phyloP scores from a whole-genome alignment of 257 asterid species.

The Paraleonurus japonicus region DNA sequence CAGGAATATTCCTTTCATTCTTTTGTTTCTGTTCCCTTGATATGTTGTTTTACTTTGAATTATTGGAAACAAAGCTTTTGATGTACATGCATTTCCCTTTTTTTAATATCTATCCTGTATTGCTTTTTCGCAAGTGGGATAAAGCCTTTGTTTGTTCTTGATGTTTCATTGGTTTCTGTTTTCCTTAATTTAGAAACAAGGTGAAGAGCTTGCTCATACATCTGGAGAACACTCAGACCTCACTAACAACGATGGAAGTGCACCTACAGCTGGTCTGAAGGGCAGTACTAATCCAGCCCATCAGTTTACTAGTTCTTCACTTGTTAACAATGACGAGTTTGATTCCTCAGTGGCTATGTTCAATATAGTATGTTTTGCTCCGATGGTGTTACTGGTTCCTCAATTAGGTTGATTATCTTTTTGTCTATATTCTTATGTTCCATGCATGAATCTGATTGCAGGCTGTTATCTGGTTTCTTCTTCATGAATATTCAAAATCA shows the following conservation, averaged over 20 bases:
- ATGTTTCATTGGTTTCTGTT: neutral
- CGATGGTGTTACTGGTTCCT: slow-evolving; percentile 16
- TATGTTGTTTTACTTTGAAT: slow-evolving; percentile 8
- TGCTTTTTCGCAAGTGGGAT: neutral
- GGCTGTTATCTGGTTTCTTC: slow-evolving; percentile 93
- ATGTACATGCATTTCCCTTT: slow-evolving; percentile 5
- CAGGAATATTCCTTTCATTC: neutral
- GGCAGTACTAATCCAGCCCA: slow-evolving; percentile 36
- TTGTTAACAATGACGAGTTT: slow-evolving; percentile 44
- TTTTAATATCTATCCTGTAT: neutral
- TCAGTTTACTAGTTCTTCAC: slow-evolving; percentile 47
- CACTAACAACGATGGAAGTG: slow-evolving; percentile 45
- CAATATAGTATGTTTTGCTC: slow-evolving; percentile 58
- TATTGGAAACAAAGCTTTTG: slow-evolving; percentile 3
- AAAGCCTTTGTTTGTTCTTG: neutral
- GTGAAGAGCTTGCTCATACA: slow-evolving; percentile 54
- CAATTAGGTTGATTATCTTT: slow-evolving; percentile 11
- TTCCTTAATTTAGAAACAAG: slow-evolving; percentile 53
- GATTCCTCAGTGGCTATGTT: slow-evolving; percentile 61
- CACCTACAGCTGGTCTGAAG: slow-evolving; percentile 38
- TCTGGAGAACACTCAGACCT: slow-evolving; percentile 56
- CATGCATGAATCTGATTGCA: slow-evolving; percentile 39
- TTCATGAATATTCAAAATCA: slow-evolving; percentile 76
- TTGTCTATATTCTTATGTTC: slow-evolving; percentile 16
- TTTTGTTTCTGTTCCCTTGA: slow-evolving; percentile 16